phyloP scores from a whole-genome alignment of 106 monocot species.

The Chionographis japonica region DNA sequence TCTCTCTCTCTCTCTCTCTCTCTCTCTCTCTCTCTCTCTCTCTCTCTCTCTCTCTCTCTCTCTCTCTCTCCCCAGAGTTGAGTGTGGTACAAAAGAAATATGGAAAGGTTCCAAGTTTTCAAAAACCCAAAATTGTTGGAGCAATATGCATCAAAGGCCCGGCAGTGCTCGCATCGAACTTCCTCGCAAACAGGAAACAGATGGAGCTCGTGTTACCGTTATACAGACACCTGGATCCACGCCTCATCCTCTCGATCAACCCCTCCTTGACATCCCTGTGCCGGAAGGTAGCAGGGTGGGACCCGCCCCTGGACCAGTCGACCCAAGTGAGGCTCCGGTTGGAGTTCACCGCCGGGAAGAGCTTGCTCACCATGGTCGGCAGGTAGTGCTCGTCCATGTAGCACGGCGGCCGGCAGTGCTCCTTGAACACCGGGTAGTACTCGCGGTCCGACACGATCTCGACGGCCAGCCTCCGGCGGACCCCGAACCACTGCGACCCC shows the following conservation, averaged over 20 bases:
- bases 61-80: too few relatives aligned
- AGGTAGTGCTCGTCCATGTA: slow-evolving; percentile 82
- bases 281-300: slow-evolving; percentile 49
- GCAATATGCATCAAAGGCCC: slow-evolving; percentile 46
- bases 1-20: too few relatives aligned
- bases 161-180: slow-evolving; percentile 55
- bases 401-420: slow-evolving; percentile 32
- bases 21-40: too few relatives aligned
- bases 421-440: slow-evolving; percentile 42
- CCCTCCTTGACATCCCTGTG: slow-evolving; percentile 34
- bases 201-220: slow-evolving; percentile 43
- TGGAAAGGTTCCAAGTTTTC: too few relatives aligned
- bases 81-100: too few relatives aligned
- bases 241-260: slow-evolving; percentile 43
- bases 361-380: slow-evolving; percentile 43
- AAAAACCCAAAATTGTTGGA: slow-evolving; percentile 5
- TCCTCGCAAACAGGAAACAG: slow-evolving; percentile 83
- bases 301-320: slow-evolving; percentile 50
- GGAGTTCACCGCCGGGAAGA: slow-evolving; percentile 17
- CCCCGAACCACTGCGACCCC: slow-evolving; percentile 70
- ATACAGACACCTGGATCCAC: slow-evolving; percentile 40
- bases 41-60: too few relatives aligned
- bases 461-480: slow-evolving; percentile 40
- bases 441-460: slow-evolving; percentile 42
- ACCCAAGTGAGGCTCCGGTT: slow-evolving; percentile 91